These are phyloP conservation scores for Alloteropsis angusta DNA, from an alignment of 202 grass and related monocot species.

Conservation along the genomic window DNA sequence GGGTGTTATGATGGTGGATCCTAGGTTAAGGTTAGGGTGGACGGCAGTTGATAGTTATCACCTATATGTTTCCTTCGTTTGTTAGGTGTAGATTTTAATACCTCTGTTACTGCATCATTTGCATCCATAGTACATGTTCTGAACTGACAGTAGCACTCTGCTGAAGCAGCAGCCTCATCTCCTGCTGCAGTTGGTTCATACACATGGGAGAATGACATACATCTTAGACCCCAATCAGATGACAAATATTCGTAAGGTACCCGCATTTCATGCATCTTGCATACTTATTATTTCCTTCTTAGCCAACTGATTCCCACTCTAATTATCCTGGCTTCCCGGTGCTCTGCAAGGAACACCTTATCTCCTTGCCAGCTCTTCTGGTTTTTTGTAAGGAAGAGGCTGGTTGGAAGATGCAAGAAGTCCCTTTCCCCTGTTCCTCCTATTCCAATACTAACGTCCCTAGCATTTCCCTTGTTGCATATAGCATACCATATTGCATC, in stretches of 20 bases:
- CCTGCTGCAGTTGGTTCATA: background rate
- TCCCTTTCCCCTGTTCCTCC: background rate
- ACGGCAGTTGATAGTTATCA: conserved; percentile 16
- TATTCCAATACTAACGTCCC: background rate
- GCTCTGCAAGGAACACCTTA: conserved; percentile 9
- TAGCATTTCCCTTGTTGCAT: background rate
- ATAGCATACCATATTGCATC: background rate
- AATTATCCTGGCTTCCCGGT: conserved; percentile 26
- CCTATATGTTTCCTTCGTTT: conserved; percentile 15
- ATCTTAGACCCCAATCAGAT: background rate
- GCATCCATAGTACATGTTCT: conserved; percentile 14
- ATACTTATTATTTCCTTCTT: conserved; percentile 21
- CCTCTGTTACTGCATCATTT: conserved; percentile 11
- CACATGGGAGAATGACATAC: background rate
- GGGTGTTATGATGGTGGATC: background rate
- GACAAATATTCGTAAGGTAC: conserved; percentile 12
- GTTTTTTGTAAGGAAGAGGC: conserved; percentile 60
- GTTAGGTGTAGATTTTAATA: conserved; percentile 12
- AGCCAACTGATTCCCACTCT: background rate
- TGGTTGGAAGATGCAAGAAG: conserved; percentile 26
- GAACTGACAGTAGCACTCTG: background rate
- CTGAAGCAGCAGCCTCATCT: background rate
- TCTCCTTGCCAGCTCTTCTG: conserved; percentile 45
- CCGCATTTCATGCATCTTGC: conserved; percentile 7
- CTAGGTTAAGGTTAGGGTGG: background rate